Evolutionary conservation across 768 basidiomycete genomes (phyloP).

Genomic region (Lactarius psammicola): DNA sequence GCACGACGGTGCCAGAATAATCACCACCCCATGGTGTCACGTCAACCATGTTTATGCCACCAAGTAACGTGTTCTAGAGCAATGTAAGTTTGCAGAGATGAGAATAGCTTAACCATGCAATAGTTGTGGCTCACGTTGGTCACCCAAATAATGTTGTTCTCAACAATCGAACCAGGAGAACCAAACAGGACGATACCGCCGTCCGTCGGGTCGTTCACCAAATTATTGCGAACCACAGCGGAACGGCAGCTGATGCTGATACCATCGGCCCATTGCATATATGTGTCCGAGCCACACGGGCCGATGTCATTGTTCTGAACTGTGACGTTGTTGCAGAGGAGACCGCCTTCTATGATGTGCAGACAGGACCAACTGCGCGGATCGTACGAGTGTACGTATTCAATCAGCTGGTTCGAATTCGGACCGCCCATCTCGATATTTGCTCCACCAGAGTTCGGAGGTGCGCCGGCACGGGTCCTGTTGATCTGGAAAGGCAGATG

Average conservation of each 20-base stretch:
- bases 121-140: conserved; percentile 48
- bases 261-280: conserved; percentile 79
- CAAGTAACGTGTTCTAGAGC: conserved; percentile 60
- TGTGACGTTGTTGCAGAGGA: conserved; percentile 59
- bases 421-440: conserved; percentile 85
- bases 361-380: conserved; percentile 83
- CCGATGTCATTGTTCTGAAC: conserved; percentile 85
- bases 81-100: background rate
- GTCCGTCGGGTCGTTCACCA: conserved; percentile 70
- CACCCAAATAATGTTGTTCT: conserved; percentile 77
- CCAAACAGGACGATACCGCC: conserved; percentile 81
- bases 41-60: conserved; percentile 80
- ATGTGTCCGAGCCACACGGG: conserved; percentile 64
- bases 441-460: conserved; percentile 58
- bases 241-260: conserved; percentile 71
- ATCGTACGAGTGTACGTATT: conserved; percentile 73
- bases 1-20: conserved; percentile 62
- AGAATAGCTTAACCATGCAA: background rate
- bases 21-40: conserved; percentile 63
- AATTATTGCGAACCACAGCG: conserved; percentile 62
- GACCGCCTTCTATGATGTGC: conserved; percentile 68
- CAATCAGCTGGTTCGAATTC: conserved; percentile 69
- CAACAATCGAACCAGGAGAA: conserved; percentile 65
- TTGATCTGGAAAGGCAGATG: conserved; percentile 53
- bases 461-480: conserved; percentile 58